Percentiles rank a stretch among this genome's conserved stretches.
These are phyloP conservation scores for Glebionis coronaria DNA, from an alignment of 129 eudicot species.

Conservation along the genomic window DNA sequence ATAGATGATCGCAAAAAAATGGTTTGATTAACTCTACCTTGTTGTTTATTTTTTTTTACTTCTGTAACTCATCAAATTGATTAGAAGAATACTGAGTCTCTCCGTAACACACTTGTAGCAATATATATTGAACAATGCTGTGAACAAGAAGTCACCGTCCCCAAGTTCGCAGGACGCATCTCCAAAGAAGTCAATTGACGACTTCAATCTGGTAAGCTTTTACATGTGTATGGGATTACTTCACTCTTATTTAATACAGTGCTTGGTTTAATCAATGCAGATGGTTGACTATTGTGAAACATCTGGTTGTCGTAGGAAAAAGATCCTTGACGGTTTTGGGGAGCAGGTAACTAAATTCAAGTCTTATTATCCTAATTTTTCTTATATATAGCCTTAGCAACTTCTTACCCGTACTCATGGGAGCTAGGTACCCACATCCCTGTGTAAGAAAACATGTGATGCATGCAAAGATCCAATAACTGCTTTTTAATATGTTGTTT, in stretches of 20 bases:
- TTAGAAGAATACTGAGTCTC: neutral
- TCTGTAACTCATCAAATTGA: no score
- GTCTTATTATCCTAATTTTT: slow-evolving; percentile 1
- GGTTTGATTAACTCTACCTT: slow-evolving; percentile 41
- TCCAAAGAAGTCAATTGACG: slow-evolving; percentile 65
- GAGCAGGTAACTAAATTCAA: slow-evolving; percentile 59
- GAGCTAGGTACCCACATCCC: slow-evolving; percentile 54
- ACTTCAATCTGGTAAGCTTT: slow-evolving; percentile 59
- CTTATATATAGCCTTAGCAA: slow-evolving; percentile 6
- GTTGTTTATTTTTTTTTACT: neutral
- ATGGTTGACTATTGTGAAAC: slow-evolving; percentile 89
- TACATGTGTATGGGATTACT: slow-evolving; percentile 9
- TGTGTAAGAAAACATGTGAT: slow-evolving; percentile 85
- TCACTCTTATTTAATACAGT: neutral
- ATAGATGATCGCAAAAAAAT: slow-evolving; percentile 86
- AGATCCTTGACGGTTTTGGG: slow-evolving; percentile 82
- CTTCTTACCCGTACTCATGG: slow-evolving; percentile 18
- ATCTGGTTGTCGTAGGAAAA: slow-evolving; percentile 85
- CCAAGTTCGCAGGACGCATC: slow-evolving; percentile 47
- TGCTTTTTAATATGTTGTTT: no score
- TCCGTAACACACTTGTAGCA: slow-evolving; percentile 44
- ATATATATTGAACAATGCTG: slow-evolving; percentile 64
- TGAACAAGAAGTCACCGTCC: slow-evolving; percentile 61
- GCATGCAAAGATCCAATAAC: slow-evolving; percentile 83
- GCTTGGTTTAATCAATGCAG: slow-evolving; percentile 39